A percentile compares a stretch with the other conserved stretches of the same genome.
Conservation (phyloP, 768 basidiomycete genomes). For the Exidia glandulosa region DNA sequence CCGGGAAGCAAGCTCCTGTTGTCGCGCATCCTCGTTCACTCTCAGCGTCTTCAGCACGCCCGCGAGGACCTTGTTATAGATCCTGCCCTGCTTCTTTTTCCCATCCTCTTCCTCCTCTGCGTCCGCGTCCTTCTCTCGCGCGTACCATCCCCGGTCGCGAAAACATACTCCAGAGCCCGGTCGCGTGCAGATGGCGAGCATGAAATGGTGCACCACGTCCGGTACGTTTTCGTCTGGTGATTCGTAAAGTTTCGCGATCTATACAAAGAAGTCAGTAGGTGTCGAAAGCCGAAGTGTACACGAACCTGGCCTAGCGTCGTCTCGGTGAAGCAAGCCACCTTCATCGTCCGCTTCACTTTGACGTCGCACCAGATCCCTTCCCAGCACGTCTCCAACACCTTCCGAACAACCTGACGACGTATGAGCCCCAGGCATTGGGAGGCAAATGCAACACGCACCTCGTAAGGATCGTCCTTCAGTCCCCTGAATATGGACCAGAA, state of each 20-base stretch:
- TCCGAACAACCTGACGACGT: too few species aligned
- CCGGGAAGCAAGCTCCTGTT: constrained; percentile 75
- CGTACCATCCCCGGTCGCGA: constrained; percentile 84
- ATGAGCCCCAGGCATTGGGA: too few species aligned
- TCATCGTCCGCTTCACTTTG: constrained; percentile 58
- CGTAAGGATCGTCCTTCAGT: constrained; percentile 52
- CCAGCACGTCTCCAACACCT: constrained; percentile 66
- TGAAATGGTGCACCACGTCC: constrained; percentile 77
- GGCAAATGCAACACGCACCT: too few species aligned
- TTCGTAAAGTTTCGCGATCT: constrained; percentile 71
- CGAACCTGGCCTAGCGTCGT: constrained; percentile 48
- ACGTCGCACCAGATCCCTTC: constrained; percentile 63
- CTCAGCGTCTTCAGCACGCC: constrained; percentile 65
- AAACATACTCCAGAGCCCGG: constrained; percentile 84
- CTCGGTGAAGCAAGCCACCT: constrained; percentile 65
- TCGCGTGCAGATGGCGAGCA: constrained; percentile 70
- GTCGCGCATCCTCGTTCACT: constrained; percentile 79
- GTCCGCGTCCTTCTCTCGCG: constrained; percentile 43
- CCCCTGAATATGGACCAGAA: constrained; percentile 69
- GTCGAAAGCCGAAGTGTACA: constrained; percentile 36
- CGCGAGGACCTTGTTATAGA: constrained; percentile 75
- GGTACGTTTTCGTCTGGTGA: constrained; percentile 40
- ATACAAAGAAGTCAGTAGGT: background rate
- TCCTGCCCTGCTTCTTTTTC: constrained; percentile 29
- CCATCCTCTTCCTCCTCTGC: constrained; percentile 17